phyloP scores from a whole-genome alignment of 2,329 filamentous ascomycete species.

The Cercospora sp. region DNA sequence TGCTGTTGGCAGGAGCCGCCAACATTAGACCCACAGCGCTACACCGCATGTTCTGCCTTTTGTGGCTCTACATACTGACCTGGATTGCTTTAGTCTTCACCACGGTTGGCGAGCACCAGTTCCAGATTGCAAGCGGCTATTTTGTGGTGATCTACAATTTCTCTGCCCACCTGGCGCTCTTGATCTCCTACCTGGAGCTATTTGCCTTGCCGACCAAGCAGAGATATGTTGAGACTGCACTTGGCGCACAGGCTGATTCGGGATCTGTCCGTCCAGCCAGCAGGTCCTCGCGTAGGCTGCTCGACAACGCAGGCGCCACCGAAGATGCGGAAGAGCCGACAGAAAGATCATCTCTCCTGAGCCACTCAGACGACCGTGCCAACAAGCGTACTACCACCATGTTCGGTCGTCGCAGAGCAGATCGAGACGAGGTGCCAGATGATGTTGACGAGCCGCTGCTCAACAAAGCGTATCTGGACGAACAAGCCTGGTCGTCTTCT shows the following conservation, averaged over 20 bases:
- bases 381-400: conserved; percentile 27
- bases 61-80: conserved; percentile 78
- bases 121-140: conserved; percentile 74
- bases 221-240: conserved; percentile 63
- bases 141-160: conserved; percentile 78
- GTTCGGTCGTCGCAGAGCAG: conserved; percentile 49
- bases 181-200: conserved; percentile 76
- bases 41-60: conserved; percentile 73
- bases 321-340: conserved; percentile 40
- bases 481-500: conserved; percentile 81
- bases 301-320: conserved; percentile 21
- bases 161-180: conserved; percentile 69
- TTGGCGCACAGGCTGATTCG: conserved; percentile 34
- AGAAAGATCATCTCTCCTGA: conserved; percentile 59
- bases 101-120: conserved; percentile 74
- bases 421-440: conserved; percentile 37
- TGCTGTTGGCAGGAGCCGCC: conserved; percentile 74
- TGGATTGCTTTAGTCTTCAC: conserved; percentile 72
- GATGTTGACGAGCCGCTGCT: conserved; percentile 34
- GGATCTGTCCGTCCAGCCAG: conserved; percentile 33
- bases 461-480: conserved; percentile 59
- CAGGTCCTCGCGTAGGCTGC: conserved; percentile 31
- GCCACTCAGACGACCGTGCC: conserved; percentile 42
- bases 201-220: conserved; percentile 70
- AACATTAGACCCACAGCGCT: conserved; percentile 82